These are phyloP conservation scores for Lactarius pseudohatsudake DNA, from an alignment of 768 basidiomycete genomes.

Conservation along the genomic window DNA sequence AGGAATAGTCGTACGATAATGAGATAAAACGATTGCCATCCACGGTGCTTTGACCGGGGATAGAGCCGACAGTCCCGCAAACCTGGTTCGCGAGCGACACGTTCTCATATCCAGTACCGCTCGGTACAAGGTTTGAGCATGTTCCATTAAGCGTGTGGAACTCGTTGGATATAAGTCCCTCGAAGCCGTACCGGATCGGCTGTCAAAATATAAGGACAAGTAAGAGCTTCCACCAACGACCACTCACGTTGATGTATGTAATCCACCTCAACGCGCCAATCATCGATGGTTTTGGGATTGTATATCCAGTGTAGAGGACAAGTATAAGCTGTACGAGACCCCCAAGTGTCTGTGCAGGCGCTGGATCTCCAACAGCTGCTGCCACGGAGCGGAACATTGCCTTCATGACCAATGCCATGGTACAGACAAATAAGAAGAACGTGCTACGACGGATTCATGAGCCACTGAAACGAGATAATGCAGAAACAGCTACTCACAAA, in stretches of 20 bases:
- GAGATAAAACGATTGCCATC: constrained; percentile 57
- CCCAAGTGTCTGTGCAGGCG: constrained; percentile 61
- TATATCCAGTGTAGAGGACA: constrained; percentile 59
- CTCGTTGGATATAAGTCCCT: constrained; percentile 76
- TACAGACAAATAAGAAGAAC: constrained; percentile 57
- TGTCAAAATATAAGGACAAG: constrained; percentile 36
- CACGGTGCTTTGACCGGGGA: constrained; percentile 59
- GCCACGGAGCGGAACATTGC: constrained; percentile 72
- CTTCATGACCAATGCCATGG: constrained; percentile 65
- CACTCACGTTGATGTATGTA: constrained; percentile 56
- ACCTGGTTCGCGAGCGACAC: constrained; percentile 65
- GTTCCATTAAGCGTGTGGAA: constrained; percentile 67
- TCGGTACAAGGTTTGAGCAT: constrained; percentile 60
- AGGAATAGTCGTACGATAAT: constrained; percentile 44
- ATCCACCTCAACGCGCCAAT: constrained; percentile 71
- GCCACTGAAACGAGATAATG: neutral
- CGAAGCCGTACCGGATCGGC: constrained; percentile 74
- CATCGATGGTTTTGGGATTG: constrained; percentile 60
- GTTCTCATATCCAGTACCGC: constrained; percentile 60
- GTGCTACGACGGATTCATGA: constrained; percentile 40
- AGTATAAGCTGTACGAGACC: constrained; percentile 52
- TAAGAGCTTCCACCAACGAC: neutral
- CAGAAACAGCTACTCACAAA: constrained; percentile 48
- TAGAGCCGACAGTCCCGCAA: constrained; percentile 68
- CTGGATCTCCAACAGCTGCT: constrained; percentile 55